These are phyloP conservation scores for Bipolaris gigantea DNA, from an alignment of 2,329 filamentous ascomycete species.

Conservation along the genomic window DNA sequence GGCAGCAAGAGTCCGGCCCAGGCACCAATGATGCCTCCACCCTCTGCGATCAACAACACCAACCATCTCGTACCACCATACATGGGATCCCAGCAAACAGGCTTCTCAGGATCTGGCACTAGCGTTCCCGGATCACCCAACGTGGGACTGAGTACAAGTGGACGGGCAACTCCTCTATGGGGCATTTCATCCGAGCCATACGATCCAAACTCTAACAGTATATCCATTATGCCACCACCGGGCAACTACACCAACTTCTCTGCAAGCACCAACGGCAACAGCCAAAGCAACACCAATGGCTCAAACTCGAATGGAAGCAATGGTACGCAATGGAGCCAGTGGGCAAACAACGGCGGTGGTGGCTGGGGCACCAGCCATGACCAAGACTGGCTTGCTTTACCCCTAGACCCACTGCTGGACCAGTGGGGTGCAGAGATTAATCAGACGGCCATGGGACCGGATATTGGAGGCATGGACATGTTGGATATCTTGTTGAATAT, in stretches of 20 bases:
- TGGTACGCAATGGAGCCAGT: conserved; percentile 23
- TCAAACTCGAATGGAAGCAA: conserved; percentile 13
- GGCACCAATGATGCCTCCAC: conserved; percentile 41
- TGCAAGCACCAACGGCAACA: conserved; percentile 19
- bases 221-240: conserved; percentile 55
- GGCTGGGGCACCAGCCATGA: conserved; percentile 30
- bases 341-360: conserved; percentile 24
- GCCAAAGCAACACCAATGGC: conserved; percentile 9
- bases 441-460: conserved; percentile 60
- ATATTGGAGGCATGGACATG: conserved; percentile 62
- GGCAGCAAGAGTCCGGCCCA: conserved; percentile 32
- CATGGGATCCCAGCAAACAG: conserved; percentile 11
- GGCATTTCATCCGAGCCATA: conserved; percentile 51
- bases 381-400: conserved; percentile 64
- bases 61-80: conserved; percentile 22
- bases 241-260: conserved; percentile 25
- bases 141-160: conserved; percentile 32
- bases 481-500: conserved; percentile 52
- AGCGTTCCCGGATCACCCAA: conserved; percentile 33
- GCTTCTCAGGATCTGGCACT: conserved; percentile 23
- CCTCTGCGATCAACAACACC: conserved; percentile 19
- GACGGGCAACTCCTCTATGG: conserved; percentile 45
- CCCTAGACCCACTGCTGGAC: conserved; percentile 62
- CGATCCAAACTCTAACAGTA: conserved; percentile 48
- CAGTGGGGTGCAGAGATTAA: conserved; percentile 61